Evolutionary conservation across 164 flowering plant genomes (phyloP).

Genomic region (Warburgia ugandensis): DNA sequence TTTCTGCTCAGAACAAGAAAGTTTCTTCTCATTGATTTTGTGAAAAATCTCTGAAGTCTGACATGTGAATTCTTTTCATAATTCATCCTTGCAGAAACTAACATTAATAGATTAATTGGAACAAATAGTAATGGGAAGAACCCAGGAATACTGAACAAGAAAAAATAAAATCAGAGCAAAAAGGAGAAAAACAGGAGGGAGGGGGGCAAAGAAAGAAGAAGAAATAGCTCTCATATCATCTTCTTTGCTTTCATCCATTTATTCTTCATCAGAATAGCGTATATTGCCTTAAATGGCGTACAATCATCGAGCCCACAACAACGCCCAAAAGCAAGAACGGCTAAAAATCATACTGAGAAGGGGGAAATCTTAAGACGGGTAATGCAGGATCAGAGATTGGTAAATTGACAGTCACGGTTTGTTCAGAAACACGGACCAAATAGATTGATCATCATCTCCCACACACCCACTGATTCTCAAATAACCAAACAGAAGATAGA

Average conservation of each 20-base stretch:
- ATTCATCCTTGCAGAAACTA: background rate
- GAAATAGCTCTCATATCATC: background rate
- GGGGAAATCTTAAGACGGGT: background rate
- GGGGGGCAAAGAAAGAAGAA: background rate
- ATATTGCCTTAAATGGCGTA: background rate
- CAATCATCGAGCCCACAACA: background rate
- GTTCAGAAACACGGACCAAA: constrained; percentile 21
- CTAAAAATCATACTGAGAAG: background rate
- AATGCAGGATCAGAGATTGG: constrained; percentile 11
- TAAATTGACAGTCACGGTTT: constrained; percentile 8
- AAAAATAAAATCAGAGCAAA: no score
- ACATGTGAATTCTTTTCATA: constrained; percentile 1
- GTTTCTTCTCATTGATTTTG: constrained; percentile 5
- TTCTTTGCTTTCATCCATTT: background rate
- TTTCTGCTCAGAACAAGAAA: constrained; percentile 4
- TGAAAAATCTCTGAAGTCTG: constrained; percentile 8
- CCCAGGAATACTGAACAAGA: background rate
- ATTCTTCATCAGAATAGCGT: background rate
- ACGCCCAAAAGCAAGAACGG: background rate
- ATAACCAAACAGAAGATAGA: background rate
- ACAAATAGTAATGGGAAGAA: background rate
- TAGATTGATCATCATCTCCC: constrained; percentile 10
- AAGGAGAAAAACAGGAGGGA: no score
- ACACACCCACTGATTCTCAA: background rate
- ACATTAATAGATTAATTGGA: no score